Evolutionary conservation across 2,329 filamentous ascomycete genomes (phyloP).

Genomic region (Incumbomyces delicatus): DNA sequence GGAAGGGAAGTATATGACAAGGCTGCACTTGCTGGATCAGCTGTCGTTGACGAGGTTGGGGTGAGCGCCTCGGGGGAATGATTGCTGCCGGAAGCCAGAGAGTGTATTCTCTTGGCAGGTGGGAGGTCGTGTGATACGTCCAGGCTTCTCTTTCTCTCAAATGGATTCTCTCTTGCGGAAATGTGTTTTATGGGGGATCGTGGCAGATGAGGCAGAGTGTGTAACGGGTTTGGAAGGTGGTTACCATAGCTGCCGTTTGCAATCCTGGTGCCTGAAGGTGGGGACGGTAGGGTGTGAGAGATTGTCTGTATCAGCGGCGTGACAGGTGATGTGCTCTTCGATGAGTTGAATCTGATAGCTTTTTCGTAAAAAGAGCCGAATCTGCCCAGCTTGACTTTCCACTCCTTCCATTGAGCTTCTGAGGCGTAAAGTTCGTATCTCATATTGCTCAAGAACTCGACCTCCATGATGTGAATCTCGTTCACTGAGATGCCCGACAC

Average conservation of each 20-base stretch:
- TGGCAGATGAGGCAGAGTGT: slow-evolving; percentile 12
- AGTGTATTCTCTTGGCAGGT: slow-evolving; percentile 15
- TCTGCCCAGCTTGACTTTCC: slow-evolving; percentile 71
- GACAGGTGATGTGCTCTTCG: slow-evolving; percentile 18
- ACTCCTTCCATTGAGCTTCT: slow-evolving; percentile 73
- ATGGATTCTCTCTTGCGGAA: slow-evolving; percentile 1
- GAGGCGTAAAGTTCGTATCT: slow-evolving; percentile 85
- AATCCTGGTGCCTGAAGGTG: slow-evolving; percentile 16
- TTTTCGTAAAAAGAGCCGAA: slow-evolving; percentile 77
- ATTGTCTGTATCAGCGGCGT: slow-evolving; percentile 26
- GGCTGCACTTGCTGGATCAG: slow-evolving; percentile 3
- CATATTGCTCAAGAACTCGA: slow-evolving; percentile 99
- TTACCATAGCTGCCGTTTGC: slow-evolving; percentile 12
- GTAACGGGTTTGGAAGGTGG: slow-evolving; percentile 16
- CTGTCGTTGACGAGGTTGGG: neutral
- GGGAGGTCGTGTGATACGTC: slow-evolving; percentile 48
- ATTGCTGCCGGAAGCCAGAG: neutral
- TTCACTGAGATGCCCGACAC: slow-evolving; percentile 88
- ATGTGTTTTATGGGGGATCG: slow-evolving; percentile 15
- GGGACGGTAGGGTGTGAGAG: slow-evolving; percentile 23
- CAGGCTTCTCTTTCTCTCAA: slow-evolving; percentile 47
- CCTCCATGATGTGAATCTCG: slow-evolving; percentile 98
- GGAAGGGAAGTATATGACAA: slow-evolving; percentile 1
- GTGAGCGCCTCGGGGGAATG: neutral
- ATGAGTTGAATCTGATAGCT: slow-evolving; percentile 43